Evolutionary conservation across 306 rosid genomes (phyloP).

Genomic region (Cyamopsis tetragonoloba): DNA sequence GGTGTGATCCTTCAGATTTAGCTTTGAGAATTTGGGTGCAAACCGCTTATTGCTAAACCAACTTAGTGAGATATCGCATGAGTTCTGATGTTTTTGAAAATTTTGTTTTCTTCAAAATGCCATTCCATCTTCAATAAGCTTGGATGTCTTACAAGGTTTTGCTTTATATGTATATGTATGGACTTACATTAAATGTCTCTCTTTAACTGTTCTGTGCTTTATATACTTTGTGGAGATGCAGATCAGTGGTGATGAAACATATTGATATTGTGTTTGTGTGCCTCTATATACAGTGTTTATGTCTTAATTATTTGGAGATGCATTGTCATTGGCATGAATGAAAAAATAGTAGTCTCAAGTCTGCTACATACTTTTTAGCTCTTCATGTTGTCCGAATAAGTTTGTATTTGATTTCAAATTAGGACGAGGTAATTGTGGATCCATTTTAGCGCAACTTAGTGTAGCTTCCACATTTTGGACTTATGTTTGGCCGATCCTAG

Average conservation of each 20-base stretch:
- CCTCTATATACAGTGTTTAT: neutral
- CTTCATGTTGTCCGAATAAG: neutral
- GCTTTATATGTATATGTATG: constrained; percentile 45
- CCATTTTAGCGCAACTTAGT: too few species aligned
- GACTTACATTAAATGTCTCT: constrained; percentile 43
- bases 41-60: neutral
- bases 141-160: neutral
- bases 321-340: neutral
- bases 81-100: neutral
- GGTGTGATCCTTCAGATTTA: neutral
- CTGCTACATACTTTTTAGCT: neutral
- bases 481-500: too few species aligned
- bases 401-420: too few species aligned
- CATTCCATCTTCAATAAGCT: constrained; percentile 15
- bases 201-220: constrained; percentile 42
- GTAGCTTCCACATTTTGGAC: too few species aligned
- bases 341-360: neutral
- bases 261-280: neutral
- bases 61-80: neutral
- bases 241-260: constrained; percentile 52
- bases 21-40: neutral
- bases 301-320: neutral
- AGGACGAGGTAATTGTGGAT: too few species aligned
- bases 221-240: constrained; percentile 29
- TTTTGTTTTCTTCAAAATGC: too few species aligned